Percentiles rank a stretch among this genome's conserved stretches.
Evolutionary conservation across 2,329 filamentous ascomycete genomes (phyloP).

Genomic region (Polychaeton citri): DNA sequence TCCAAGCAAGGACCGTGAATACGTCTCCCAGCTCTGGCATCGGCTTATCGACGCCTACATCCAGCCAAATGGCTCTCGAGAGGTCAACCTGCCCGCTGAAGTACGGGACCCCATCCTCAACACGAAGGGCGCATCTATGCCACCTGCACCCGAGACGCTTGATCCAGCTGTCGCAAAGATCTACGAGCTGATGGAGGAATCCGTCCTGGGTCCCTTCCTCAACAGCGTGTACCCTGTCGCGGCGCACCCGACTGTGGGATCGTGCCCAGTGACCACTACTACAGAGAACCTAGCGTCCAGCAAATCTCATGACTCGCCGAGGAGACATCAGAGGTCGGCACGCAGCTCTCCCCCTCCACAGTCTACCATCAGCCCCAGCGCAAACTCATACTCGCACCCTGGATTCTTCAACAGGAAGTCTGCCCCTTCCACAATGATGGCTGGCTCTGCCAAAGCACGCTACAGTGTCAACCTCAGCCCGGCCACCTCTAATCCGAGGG

Average conservation of each 20-base stretch:
- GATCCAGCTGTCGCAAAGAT: slow-evolving; percentile 77
- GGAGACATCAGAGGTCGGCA: slow-evolving; percentile 10
- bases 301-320: slow-evolving; percentile 10
- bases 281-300: slow-evolving; percentile 22
- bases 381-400: slow-evolving; percentile 12
- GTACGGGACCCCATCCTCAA: slow-evolving; percentile 70
- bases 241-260: slow-evolving; percentile 27
- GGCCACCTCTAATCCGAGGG: slow-evolving; percentile 12
- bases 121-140: slow-evolving; percentile 44
- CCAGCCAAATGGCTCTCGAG: slow-evolving; percentile 65
- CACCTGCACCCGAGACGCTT: slow-evolving; percentile 61
- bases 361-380: slow-evolving; percentile 14
- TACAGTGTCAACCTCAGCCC: slow-evolving; percentile 21
- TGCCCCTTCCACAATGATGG: slow-evolving; percentile 19
- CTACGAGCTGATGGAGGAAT: slow-evolving; percentile 95
- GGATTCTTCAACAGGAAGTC: slow-evolving; percentile 17
- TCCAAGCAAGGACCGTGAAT: slow-evolving; percentile 47
- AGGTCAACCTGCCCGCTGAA: slow-evolving; percentile 78
- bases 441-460: slow-evolving; percentile 17
- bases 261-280: slow-evolving; percentile 30
- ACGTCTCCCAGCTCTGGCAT: slow-evolving; percentile 71
- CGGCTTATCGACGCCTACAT: slow-evolving; percentile 86
- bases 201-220: slow-evolving; percentile 81
- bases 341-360: slow-evolving; percentile 19
- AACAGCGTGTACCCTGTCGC: slow-evolving; percentile 47